A percentile compares a stretch with the other conserved stretches of the same genome.
Evolutionary conservation across 805 yeast genomes (phyloP).

Genomic region (Candida quercuum): DNA sequence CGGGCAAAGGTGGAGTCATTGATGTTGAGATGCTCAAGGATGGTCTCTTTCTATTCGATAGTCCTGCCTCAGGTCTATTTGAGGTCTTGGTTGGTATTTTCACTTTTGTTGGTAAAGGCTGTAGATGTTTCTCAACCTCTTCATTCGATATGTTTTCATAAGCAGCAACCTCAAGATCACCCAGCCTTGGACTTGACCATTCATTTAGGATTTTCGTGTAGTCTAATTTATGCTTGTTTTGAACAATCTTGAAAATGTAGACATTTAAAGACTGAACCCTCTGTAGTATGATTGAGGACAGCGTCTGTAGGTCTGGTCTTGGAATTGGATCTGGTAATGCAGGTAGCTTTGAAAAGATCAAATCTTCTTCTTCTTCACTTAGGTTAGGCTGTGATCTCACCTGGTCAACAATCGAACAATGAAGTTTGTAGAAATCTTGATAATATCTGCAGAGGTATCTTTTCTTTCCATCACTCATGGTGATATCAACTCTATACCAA

Average conservation of each 20-base stretch:
- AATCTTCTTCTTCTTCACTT: conserved; percentile 6
- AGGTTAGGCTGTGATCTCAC: conserved; percentile 9
- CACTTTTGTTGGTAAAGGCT: conserved; percentile 16
- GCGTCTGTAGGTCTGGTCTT: conserved; percentile 27
- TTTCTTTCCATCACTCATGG: conserved; percentile 29
- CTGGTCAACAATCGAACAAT: conserved; percentile 27
- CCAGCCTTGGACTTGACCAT: conserved; percentile 25
- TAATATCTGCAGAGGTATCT: conserved; percentile 42
- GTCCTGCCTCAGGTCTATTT: no score
- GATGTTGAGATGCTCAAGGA: conserved; percentile 17
- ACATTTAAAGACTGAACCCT: conserved; percentile 36
- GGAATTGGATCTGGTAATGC: conserved; percentile 44
- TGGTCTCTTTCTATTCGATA: conserved; percentile 6
- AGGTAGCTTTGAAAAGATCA: conserved; percentile 26
- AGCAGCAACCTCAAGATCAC: conserved; percentile 25
- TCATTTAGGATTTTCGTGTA: conserved; percentile 22
- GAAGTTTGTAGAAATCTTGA: conserved; percentile 46
- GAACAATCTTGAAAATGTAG: conserved; percentile 33
- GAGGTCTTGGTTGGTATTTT: neutral
- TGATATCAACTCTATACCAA: conserved; percentile 46
- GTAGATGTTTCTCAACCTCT: conserved; percentile 17
- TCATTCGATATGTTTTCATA: conserved; percentile 13
- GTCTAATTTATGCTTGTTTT: conserved; percentile 19
- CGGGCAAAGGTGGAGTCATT: conserved; percentile 22
- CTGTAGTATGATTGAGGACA: conserved; percentile 25